Percentiles rank a stretch among this genome's conserved stretches.
Conservation (phyloP, 192 early-diverging fungal species). For the Backusella morwellensis region DNA sequence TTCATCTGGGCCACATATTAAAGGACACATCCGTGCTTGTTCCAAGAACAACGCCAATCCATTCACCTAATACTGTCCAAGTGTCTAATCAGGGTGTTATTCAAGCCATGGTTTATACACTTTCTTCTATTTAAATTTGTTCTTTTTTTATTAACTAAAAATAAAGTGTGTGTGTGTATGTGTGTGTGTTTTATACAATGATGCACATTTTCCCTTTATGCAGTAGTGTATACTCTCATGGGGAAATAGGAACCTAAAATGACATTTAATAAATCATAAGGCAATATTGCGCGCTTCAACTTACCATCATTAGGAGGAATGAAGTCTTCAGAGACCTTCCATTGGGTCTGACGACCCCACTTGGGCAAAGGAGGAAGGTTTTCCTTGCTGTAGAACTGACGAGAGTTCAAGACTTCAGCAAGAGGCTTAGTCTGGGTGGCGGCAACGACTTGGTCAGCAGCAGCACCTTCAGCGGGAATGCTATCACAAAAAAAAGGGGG, state of each 20-base stretch:
- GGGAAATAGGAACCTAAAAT: conserved; percentile 35
- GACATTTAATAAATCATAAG: no score
- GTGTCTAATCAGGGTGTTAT: conserved; percentile 2
- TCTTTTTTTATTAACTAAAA: background rate
- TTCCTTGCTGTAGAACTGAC: conserved; percentile 18
- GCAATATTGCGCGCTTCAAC: background rate
- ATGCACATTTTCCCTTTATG: background rate
- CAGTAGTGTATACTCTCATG: conserved; percentile 18
- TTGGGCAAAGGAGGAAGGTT: conserved; percentile 26
- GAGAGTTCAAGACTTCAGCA: conserved; percentile 30
- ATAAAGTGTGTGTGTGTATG: background rate
- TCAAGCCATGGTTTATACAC: conserved; percentile 2
- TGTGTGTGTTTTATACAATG: background rate
- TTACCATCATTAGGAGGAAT: conserved; percentile 35
- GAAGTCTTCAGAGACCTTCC: conserved; percentile 37
- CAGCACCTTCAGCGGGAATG: conserved; percentile 19
- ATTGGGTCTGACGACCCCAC: conserved; percentile 28
- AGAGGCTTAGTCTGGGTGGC: conserved; percentile 27
- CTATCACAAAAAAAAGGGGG: background rate
- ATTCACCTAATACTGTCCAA: background rate
- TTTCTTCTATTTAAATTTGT: background rate
- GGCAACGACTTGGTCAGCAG: conserved; percentile 17
- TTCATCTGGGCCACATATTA: conserved; percentile 11
- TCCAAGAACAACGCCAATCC: background rate
- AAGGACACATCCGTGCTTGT: background rate